Evolutionary conservation across 176 grass and related monocot species (phyloP), one percentile per base, ranked within the genome.

Genomic region (Dendrocalamus sinicus): DNA sequence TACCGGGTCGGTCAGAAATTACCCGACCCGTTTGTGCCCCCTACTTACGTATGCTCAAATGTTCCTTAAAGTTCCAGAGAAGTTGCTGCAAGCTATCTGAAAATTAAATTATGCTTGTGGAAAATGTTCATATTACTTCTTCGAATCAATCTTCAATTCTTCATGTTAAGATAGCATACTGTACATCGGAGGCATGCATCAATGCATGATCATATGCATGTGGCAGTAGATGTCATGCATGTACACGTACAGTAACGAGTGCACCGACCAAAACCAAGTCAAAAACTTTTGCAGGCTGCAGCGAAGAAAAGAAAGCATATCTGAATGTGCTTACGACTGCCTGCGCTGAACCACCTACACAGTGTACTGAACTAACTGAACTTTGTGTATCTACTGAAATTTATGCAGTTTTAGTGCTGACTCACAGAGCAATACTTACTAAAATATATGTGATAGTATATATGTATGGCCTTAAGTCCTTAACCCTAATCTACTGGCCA

Each of bases 201-300:
- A 35, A 24, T 63, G 55, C 20, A n/a, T n/a, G 43, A 44, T 44
- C 43, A 44, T 44, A 44, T 45, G 44, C 39, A 24, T 59, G n/a
- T 24, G 19, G 45, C 57, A 63, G 57, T 62, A 78, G 13, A 78
- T 78, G 57, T 63, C 57, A 43, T 17, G 57, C 50, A 55, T 19
- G 28, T 41, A 78, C 39, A 61, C 55, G 55, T 62, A 81, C 48
- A 81, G 4, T 50, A 81, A 55, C 37, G 46, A 24, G 15, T 43
- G 79, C 79, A 81, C 79, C 79, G 79, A 54, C 79, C 79, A 81
- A 70, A 81, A 81, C 79, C 22, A 55, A 70, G 65, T 70, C 66
- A 81, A 81, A 76, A 43, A 5, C 65, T 81, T 81, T 70, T 69
- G 65, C 50, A 81, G 50, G 79, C 66, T 81, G 35, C 41, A 70